Base-by-base conservation (phyloP, 2,329 filamentous ascomycete species). In the Aspergillus jensenii region DNA sequence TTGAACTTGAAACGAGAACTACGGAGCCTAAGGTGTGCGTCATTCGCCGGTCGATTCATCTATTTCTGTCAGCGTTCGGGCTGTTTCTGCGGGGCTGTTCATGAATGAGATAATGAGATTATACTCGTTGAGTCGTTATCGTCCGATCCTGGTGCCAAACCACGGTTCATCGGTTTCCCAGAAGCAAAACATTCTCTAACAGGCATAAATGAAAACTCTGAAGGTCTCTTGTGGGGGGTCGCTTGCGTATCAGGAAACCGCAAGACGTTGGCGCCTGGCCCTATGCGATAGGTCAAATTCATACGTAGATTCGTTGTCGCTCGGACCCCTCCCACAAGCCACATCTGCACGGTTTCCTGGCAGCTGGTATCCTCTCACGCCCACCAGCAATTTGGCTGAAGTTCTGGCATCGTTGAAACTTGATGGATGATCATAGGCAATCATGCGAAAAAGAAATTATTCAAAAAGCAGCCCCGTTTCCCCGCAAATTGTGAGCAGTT, bases 401-500 rank as follows among this genome's bases (percentile, higher is more conserved):
- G 47, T 40, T 25, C 53, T 55, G 41, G 21, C 50, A 39, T 12
- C 2, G 7, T n/a, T 37, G n/a, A 41, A 21, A 7, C 9, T 23
- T 12, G 15, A 37, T 8, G 39, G 14, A 27, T 23, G 14, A 44
- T 27, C 27, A 45, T 40, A 15, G 46, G 31, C n/a, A 39, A 40
- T 44, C 39, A 6, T n/a, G 5, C 6, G 6, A 40, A 56, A 37
- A 44, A 55, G 52, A 54, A 57, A 51, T 40, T 49, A 57, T 52
- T 43, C 21, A 21, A 23, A 50, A 49, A 40, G 31, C 12, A 41
- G 23, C 55, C 50, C 49, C 44, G 35, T 61, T 65, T 56, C 62
- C 63, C 63, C 65, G 62, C 65, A 65, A 54, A 55, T 58, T 46
- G 44, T 40, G 56, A 62, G 58, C 40, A 57, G 43, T 39, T 52